A percentile compares a stretch with the other conserved stretches of the same genome.
Evolutionary conservation across 345 rosid species (phyloP).

Genomic region (Lenwebbia sp.): DNA sequence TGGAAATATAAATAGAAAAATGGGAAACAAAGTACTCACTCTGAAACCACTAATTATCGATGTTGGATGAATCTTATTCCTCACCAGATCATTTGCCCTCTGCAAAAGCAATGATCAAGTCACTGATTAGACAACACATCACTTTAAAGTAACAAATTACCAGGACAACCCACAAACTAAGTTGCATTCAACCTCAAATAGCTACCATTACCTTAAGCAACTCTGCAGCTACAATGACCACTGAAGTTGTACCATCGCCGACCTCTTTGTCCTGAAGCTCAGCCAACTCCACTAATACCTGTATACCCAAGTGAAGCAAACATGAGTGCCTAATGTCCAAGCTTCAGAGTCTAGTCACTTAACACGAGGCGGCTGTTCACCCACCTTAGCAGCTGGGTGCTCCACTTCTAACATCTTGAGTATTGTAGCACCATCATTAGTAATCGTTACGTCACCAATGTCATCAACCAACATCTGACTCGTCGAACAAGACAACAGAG

Average conservation of each 20-base stretch:
- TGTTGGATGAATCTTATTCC: conserved; percentile 96
- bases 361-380: neutral
- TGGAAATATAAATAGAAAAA: neutral
- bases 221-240: conserved; percentile 92
- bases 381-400: conserved; percentile 97
- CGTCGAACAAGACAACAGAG: neutral
- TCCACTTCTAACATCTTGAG: conserved; percentile 93
- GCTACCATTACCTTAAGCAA: conserved; percentile 42
- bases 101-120: conserved; percentile 13
- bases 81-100: conserved; percentile 95
- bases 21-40: conserved; percentile 23
- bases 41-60: conserved; percentile 94
- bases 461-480: conserved; percentile 94
- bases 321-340: neutral
- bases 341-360: neutral
- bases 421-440: conserved; percentile 94
- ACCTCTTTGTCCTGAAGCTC: conserved; percentile 98
- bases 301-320: conserved; percentile 3
- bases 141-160: neutral
- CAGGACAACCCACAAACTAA: neutral
- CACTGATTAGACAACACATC: neutral
- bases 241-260: conserved; percentile 96
- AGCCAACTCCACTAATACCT: conserved; percentile 97
- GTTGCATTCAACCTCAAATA: neutral
- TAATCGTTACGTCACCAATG: conserved; percentile 89